Evolutionary conservation across 2,329 filamentous ascomycete species (phyloP), one percentile per base, ranked within the genome.

Genomic region (Claviceps sp.): DNA sequence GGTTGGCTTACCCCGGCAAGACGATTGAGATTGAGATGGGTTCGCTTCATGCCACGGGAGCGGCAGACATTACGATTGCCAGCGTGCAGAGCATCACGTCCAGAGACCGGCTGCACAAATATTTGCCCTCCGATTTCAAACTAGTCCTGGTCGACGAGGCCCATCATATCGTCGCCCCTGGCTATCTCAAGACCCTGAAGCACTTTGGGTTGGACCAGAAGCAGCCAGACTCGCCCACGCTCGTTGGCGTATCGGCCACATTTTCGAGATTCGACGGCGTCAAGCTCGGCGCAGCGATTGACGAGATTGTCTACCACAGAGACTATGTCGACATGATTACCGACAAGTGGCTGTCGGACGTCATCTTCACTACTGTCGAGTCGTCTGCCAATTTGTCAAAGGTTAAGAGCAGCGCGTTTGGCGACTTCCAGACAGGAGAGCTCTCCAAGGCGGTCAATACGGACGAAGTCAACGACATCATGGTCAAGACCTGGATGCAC

Each of bases 301-400:
- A 97, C 60, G 86, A 95, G 62, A 95, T 97, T 55, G 91, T 96
- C 47, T 97, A 95, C 61, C 91, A 97, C 66, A 93, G 89, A 67
- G 75, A 80, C 60, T 80, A 79, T 52, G 68, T 81, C 50, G 77
- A 81, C 56, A 81, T 81, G 77, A 81, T 96, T 55, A 82, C 83
- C 38, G 89, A 94, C 53, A 89, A 93, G 43, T 97, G 90, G 89
- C 77, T 98, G 13, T 84, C 89, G 0, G 81, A 93, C 63, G 87
- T 95, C n/a, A 72, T 91, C 4, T 97, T 98, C 68, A 97, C 93
- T 0, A 97, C 93, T 0, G 90, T 97, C 22, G 77, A 85, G 57
- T 88, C 89, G 0, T 82, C 83, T 16, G 89, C 85, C 34, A 86
- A 97, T 65, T 72, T 98, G 38, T 85, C 83, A 2, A 74, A 73